Percentiles rank a stretch among this genome's conserved stretches.
Evolutionary conservation across 2,329 filamentous ascomycete species (phyloP).

Genomic region (Cercospora nicotianae): DNA sequence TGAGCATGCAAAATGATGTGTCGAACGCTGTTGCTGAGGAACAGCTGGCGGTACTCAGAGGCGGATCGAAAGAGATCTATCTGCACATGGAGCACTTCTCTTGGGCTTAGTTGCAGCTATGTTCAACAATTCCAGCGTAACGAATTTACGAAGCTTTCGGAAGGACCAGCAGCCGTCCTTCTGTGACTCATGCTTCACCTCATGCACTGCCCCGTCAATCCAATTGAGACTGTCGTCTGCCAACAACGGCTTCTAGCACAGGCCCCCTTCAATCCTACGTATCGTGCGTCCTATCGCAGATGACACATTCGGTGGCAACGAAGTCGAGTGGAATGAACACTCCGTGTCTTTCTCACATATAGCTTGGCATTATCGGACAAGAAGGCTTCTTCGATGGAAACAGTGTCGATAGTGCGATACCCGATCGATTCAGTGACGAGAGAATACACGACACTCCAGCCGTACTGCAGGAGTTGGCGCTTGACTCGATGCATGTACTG

Average conservation of each 20-base stretch:
- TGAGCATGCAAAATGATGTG: conserved; percentile 51
- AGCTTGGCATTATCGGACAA: neutral
- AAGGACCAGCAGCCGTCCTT: neutral
- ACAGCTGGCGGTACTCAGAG: conserved; percentile 42
- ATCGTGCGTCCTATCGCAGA: neutral
- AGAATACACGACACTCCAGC: neutral
- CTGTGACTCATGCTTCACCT: neutral
- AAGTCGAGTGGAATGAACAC: no score
- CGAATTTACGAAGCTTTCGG: neutral
- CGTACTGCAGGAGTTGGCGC: neutral
- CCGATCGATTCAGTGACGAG: neutral
- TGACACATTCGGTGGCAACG: neutral
- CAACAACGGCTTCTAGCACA: neutral
- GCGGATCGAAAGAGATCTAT: conserved; percentile 40
- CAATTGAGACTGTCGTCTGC: neutral
- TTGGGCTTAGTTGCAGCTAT: conserved; percentile 38
- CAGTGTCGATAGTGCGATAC: neutral
- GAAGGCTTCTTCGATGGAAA: neutral
- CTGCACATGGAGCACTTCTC: conserved; percentile 52
- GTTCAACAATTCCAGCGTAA: neutral
- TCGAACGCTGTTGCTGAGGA: conserved; percentile 48
- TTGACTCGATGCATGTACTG: neutral
- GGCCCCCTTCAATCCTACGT: neutral
- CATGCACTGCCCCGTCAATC: neutral
- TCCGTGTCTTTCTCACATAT: neutral